These are phyloP conservation scores for Ilyonectria sp. DNA, from an alignment of 2,329 filamentous ascomycete genomes.

Conservation along the genomic window DNA sequence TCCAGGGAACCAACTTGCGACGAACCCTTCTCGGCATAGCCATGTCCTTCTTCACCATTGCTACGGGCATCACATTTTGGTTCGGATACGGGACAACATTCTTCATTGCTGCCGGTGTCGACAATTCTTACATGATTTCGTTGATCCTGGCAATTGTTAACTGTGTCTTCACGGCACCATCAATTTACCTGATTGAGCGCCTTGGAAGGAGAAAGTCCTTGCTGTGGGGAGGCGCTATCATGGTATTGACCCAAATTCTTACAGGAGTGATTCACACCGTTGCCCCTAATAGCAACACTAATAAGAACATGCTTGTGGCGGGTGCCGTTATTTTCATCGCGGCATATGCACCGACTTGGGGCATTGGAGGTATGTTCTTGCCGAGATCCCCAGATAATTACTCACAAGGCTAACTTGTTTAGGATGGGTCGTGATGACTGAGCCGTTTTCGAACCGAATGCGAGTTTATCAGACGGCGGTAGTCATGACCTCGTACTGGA, in stretches of 20 bases:
- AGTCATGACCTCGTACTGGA: conserved; percentile 6
- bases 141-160: neutral
- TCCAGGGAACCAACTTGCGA: conserved; percentile 7
- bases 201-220: neutral
- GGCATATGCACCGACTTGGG: conserved; percentile 4
- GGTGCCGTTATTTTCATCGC: conserved; percentile 8
- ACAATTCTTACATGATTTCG: conserved; percentile 9
- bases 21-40: conserved; percentile 2
- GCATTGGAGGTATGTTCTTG: neutral
- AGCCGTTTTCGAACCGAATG: conserved; percentile 3
- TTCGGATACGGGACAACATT: conserved; percentile 8
- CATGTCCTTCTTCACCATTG: conserved; percentile 15
- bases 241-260: neutral
- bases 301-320: neutral
- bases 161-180: neutral
- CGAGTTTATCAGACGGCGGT: neutral
- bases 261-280: neutral
- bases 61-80: conserved; percentile 5
- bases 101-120: conserved; percentile 2
- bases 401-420: neutral
- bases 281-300: neutral
- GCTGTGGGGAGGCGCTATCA: conserved; percentile 1
- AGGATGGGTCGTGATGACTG: conserved; percentile 9
- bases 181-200: conserved; percentile 3
- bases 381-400: neutral